phyloP scores from a whole-genome alignment of 345 rosid species.

The Populus euphratica region DNA sequence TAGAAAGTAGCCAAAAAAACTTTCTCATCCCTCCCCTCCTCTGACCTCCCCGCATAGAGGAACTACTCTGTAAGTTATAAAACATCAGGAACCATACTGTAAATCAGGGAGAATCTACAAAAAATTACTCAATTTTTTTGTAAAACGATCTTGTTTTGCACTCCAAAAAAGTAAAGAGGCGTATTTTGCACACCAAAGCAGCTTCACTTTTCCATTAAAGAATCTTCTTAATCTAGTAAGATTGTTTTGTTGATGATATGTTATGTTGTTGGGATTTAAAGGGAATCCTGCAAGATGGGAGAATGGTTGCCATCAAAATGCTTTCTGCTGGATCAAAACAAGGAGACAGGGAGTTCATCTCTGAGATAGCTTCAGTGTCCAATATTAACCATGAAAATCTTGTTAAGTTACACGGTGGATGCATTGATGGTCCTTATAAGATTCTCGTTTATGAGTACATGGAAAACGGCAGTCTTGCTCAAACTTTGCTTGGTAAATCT shows the following conservation, averaged over 20 bases:
- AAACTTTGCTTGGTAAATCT: slow-evolving; percentile 21
- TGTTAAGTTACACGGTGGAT: slow-evolving; percentile 36
- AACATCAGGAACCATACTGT: no score
- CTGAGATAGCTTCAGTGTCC: slow-evolving; percentile 38
- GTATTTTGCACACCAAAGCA: no score
- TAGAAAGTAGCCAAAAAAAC: no score
- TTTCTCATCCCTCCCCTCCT: no score
- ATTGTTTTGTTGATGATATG: background rate
- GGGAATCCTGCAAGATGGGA: slow-evolving; percentile 42
- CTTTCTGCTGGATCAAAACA: slow-evolving; percentile 38
- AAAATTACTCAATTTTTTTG: no score
- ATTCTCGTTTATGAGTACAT: slow-evolving; percentile 40
- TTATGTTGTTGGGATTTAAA: slow-evolving; percentile 6
- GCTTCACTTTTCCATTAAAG: no score
- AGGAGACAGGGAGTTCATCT: slow-evolving; percentile 40
- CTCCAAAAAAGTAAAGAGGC: no score
- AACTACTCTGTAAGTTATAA: no score
- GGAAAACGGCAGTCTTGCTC: slow-evolving; percentile 33
- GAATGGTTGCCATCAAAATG: slow-evolving; percentile 32
- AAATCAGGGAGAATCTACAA: no score
- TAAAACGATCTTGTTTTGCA: no score
- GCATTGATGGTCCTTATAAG: slow-evolving; percentile 33
- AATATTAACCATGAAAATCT: slow-evolving; percentile 30
- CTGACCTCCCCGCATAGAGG: no score
- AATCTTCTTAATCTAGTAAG: no score